These are phyloP conservation scores for Cinchona pubescens DNA, from an alignment of 257 asterid species.

Conservation along the genomic window DNA sequence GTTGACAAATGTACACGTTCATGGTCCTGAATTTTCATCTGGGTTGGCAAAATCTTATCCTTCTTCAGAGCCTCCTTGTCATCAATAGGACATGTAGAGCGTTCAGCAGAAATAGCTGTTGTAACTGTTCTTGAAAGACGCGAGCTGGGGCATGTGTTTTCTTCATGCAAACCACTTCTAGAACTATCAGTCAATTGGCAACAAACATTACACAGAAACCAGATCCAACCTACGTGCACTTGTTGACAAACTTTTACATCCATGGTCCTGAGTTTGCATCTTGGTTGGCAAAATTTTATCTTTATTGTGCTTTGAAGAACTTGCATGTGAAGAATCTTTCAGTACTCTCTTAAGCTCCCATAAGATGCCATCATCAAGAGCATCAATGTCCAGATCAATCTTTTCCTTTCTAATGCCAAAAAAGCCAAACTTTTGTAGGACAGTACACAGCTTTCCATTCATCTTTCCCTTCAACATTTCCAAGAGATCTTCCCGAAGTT, in stretches of 20 bases:
- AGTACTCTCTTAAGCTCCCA: conserved; percentile 46
- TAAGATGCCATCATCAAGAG: conserved; percentile 38
- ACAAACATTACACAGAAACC: conserved; percentile 41
- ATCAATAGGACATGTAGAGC: conserved; percentile 38
- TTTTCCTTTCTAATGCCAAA: conserved; percentile 17
- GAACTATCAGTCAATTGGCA: conserved; percentile 36
- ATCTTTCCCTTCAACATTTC: conserved; percentile 33
- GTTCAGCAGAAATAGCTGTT: conserved; percentile 42
- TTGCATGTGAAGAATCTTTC: conserved; percentile 25
- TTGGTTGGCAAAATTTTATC: conserved; percentile 28
- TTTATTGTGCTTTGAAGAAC: conserved; percentile 35
- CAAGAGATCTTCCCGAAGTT: conserved; percentile 39
- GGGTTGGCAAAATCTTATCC: too few species aligned
- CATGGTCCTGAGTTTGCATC: neutral
- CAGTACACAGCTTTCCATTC: conserved; percentile 30
- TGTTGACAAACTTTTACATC: neutral
- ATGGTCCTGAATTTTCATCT: conserved; percentile 37
- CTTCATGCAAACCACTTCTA: conserved; percentile 39
- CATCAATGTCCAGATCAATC: conserved; percentile 23
- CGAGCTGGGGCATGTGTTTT: conserved; percentile 20
- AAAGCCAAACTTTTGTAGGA: conserved; percentile 28
- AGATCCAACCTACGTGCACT: conserved; percentile 21
- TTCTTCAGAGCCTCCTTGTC: conserved; percentile 51
- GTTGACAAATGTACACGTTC: conserved; percentile 12
- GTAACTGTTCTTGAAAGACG: conserved; percentile 28